Percentiles rank a stretch among this genome's conserved stretches.
Evolutionary conservation across 225 moss, liverwort and hornwort genomes (phyloP).

Genomic region (Physcomitrellopsis africana): DNA sequence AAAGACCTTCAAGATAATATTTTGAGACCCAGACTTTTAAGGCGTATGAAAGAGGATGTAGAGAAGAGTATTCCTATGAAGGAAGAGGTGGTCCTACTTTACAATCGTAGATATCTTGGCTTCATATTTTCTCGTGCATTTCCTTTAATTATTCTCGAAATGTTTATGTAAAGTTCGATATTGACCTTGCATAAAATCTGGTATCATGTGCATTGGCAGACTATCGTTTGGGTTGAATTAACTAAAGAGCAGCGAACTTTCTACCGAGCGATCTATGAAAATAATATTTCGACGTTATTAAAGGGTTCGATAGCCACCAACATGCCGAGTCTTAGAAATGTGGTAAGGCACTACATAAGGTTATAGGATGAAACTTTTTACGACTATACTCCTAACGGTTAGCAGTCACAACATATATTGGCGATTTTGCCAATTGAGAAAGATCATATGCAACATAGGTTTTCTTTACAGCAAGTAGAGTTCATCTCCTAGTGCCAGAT

Average conservation of each 20-base stretch:
- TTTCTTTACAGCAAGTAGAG: neutral
- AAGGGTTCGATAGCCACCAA: conserved; percentile 69
- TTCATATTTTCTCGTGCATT: neutral
- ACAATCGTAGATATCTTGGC: neutral
- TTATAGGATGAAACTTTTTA: neutral
- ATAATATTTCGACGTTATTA: conserved; percentile 58
- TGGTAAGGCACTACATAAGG: conserved; percentile 42
- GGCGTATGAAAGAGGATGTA: conserved; percentile 88
- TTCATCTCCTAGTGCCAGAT: conserved; percentile 3
- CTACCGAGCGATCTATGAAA: conserved; percentile 75
- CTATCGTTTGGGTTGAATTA: conserved; percentile 85
- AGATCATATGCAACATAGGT: neutral
- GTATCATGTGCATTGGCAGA: conserved; percentile 47
- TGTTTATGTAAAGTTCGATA: neutral
- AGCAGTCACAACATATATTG: neutral
- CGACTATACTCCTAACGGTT: neutral
- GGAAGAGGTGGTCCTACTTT: conserved; percentile 62
- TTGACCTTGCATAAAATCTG: neutral
- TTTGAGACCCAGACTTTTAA: conserved; percentile 69
- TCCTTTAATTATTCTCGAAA: neutral
- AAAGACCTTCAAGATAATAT: conserved; percentile 84
- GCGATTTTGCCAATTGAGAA: neutral
- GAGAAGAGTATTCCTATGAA: conserved; percentile 86
- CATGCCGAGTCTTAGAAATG: conserved; percentile 71
- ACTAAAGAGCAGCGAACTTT: conserved; percentile 70